Conservation (phyloP, 225 moss, liverwort and hornwort genomes). For the Sphagnum contortum region DNA sequence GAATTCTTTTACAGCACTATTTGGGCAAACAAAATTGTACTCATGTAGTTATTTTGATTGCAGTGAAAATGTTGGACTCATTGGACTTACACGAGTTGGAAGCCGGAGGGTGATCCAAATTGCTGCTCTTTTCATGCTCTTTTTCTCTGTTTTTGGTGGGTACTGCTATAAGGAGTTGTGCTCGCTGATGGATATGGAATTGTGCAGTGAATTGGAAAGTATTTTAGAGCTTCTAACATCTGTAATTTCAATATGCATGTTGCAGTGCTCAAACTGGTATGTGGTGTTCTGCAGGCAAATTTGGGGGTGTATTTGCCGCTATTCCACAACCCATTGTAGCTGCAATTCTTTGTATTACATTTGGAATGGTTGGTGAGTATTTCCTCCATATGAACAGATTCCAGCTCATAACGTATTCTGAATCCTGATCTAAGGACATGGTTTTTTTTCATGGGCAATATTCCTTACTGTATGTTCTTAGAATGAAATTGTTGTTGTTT, state of each 20-base stretch:
- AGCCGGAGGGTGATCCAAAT: conserved; percentile 66
- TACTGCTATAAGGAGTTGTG: not conserved
- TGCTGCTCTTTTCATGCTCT: conserved; percentile 46
- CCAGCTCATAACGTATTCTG: too few relatives aligned
- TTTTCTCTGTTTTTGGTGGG: conserved; percentile 49
- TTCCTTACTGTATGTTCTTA: too few relatives aligned
- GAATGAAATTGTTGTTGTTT: too few relatives aligned
- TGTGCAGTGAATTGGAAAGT: too few relatives aligned
- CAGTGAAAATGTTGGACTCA: conserved; percentile 72
- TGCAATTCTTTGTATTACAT: conserved; percentile 56
- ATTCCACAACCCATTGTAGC: conserved; percentile 63
- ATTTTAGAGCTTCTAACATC: too few relatives aligned
- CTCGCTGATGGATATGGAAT: too few relatives aligned
- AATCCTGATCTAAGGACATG: too few relatives aligned
- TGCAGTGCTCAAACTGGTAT: not conserved
- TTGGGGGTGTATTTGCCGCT: conserved; percentile 49
- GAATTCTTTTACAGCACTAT: too few relatives aligned
- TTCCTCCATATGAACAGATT: not conserved
- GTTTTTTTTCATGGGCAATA: too few relatives aligned
- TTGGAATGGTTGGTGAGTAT: conserved; percentile 61
- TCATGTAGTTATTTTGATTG: not conserved
- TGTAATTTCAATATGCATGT: too few relatives aligned
- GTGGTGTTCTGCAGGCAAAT: conserved; percentile 39
- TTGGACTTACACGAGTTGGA: conserved; percentile 67
- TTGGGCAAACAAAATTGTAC: too few relatives aligned